Evolutionary conservation across 768 basidiomycete genomes (phyloP).

Genomic region (Termitomyces sp.): DNA sequence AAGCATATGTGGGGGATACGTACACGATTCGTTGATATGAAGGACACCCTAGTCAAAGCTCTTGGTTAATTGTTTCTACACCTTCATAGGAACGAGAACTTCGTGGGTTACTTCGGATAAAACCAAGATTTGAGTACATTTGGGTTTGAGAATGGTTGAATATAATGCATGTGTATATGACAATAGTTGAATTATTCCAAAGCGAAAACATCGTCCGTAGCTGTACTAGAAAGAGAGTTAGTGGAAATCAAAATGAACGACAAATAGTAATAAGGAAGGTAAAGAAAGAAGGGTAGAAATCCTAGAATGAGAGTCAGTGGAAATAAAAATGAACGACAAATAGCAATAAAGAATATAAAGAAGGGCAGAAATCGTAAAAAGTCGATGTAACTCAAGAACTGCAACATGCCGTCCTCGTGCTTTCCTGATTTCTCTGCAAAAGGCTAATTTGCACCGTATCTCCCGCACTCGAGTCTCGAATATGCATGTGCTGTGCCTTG

Average conservation of each 20-base stretch:
- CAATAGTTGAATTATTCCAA: not conserved
- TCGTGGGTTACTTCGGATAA: not conserved
- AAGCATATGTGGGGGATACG: too few species aligned
- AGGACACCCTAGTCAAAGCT: too few species aligned
- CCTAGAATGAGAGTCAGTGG: not conserved
- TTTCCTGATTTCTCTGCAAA: not conserved
- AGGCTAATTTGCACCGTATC: conserved; percentile 33
- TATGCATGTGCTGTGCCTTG: conserved; percentile 38
- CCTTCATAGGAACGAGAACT: not conserved
- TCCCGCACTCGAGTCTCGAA: conserved; percentile 29
- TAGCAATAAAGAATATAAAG: not conserved
- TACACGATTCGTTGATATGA: too few species aligned
- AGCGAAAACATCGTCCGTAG: not conserved
- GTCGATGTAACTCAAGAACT: conserved; percentile 2
- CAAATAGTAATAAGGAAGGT: not conserved
- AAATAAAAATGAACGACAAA: not conserved
- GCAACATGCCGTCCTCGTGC: conserved; percentile 8
- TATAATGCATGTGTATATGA: not conserved
- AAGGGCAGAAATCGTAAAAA: not conserved
- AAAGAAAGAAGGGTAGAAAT: not conserved
- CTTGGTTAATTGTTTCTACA: not conserved
- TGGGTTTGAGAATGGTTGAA: not conserved
- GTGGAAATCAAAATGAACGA: not conserved
- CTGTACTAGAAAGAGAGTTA: not conserved
- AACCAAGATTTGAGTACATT: not conserved